Percentiles rank a stretch among this genome's conserved stretches.
phyloP scores from a whole-genome alignment of 805 yeast genomes.

The Candida qinlingensis region DNA sequence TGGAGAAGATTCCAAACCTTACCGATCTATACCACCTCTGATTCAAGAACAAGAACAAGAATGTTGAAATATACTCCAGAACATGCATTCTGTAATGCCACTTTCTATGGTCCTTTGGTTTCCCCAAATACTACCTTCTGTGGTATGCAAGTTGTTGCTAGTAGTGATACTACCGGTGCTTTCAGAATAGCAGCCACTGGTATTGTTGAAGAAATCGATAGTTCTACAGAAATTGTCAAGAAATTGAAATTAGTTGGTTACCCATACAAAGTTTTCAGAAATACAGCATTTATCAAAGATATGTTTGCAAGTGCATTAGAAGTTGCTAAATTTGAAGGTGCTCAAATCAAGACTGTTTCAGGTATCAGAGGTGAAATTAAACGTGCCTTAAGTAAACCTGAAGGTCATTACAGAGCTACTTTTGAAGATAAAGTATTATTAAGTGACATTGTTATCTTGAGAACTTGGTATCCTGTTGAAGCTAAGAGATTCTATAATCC shows the following conservation, averaged over 20 bases:
- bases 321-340: conserved; percentile 97
- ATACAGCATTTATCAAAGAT: conserved; percentile 95
- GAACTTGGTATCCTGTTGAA: conserved; percentile 96
- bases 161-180: conserved; percentile 77
- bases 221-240: conserved; percentile 85
- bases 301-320: conserved; percentile 92
- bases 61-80: conserved; percentile 98
- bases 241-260: conserved; percentile 92
- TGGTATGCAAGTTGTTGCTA: conserved; percentile 86
- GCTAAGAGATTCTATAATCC: conserved; percentile 93
- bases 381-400: conserved; percentile 89
- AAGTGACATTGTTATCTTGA: conserved; percentile 83
- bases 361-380: conserved; percentile 98
- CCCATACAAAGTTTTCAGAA: conserved; percentile 88
- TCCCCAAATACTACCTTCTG: conserved; percentile 98
- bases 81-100: conserved; percentile 92
- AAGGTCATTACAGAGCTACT: conserved; percentile 93
- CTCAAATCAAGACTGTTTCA: conserved; percentile 91
- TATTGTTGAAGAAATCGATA: conserved; percentile 87
- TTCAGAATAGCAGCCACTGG: conserved; percentile 98
- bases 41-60: conserved; percentile 95
- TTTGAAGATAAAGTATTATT: conserved; percentile 92
- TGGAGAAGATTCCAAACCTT: conserved; percentile 98
- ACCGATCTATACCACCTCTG: conserved; percentile 93
- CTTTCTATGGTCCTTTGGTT: conserved; percentile 94